Percentiles rank a stretch among this genome's conserved stretches.
phyloP scores from a whole-genome alignment of 176 grass and related monocot genomes.

The Typha latifolia region DNA sequence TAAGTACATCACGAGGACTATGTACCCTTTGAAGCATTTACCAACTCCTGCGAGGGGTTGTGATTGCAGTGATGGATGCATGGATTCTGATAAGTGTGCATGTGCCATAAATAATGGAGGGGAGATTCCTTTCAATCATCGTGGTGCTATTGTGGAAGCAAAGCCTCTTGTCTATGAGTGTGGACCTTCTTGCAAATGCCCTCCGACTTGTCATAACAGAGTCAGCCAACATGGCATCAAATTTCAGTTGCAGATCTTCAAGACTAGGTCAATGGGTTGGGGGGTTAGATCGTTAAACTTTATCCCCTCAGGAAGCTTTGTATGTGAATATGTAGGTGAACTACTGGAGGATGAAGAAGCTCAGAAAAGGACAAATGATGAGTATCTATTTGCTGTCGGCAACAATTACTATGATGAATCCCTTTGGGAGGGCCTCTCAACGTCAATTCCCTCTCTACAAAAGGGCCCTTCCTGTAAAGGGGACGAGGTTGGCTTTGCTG shows the following conservation, averaged over 20 bases:
- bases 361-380: conserved; percentile 55
- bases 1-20: conserved; percentile 39
- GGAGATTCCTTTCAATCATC: conserved; percentile 59
- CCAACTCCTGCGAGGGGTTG: conserved; percentile 40
- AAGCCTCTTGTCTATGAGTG: conserved; percentile 82
- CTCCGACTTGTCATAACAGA: conserved; percentile 67
- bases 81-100: conserved; percentile 45
- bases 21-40: conserved; percentile 26
- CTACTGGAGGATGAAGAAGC: conserved; percentile 60
- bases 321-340: conserved; percentile 80
- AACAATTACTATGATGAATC: conserved; percentile 63
- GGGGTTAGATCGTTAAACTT: conserved; percentile 61
- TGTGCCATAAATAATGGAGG: conserved; percentile 73
- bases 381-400: conserved; percentile 68
- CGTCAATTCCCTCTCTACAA: conserved; percentile 57
- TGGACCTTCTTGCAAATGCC: conserved; percentile 75
- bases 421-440: conserved; percentile 66
- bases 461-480: conserved; percentile 27
- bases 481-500: conserved; percentile 32
- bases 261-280: conserved; percentile 77
- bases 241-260: conserved; percentile 69
- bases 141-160: conserved; percentile 44
- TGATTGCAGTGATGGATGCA: conserved; percentile 52
- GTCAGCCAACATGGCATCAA: conserved; percentile 67
- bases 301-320: conserved; percentile 71